Conservation (phyloP, 2,329 filamentous ascomycete genomes). For the Cryphonectria naterciae region DNA sequence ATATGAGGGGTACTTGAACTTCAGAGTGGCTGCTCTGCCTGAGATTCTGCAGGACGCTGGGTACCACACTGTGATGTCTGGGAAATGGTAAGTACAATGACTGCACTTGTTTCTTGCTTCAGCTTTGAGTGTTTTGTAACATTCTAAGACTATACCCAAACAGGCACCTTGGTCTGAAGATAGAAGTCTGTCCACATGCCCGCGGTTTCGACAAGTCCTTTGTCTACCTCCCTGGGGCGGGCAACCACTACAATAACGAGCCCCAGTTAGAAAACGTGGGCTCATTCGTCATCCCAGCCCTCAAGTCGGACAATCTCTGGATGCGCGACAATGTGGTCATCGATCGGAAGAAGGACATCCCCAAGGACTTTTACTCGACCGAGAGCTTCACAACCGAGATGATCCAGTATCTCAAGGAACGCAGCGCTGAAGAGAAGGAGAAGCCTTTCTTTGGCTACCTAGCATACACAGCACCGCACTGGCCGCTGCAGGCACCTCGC, state of each 20-base stretch:
- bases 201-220: conserved; percentile 65
- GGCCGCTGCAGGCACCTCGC: conserved; percentile 62
- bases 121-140: not conserved
- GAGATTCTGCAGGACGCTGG: conserved; percentile 38
- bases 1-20: conserved; percentile 40
- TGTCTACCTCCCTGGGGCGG: conserved; percentile 63
- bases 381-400: conserved; percentile 57
- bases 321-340: conserved; percentile 44
- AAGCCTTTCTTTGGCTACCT: conserved; percentile 63
- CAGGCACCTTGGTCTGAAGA: conserved; percentile 52
- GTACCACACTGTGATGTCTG: conserved; percentile 38
- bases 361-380: conserved; percentile 55
- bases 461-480: conserved; percentile 66
- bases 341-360: conserved; percentile 46
- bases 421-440: conserved; percentile 42
- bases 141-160: not conserved
- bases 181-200: conserved; percentile 57
- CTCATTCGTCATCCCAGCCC: conserved; percentile 39
- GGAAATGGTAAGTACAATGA: conserved; percentile 31
- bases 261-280: conserved; percentile 44
- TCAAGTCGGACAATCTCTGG: conserved; percentile 44
- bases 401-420: conserved; percentile 53
- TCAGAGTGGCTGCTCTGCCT: conserved; percentile 35
- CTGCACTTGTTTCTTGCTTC: not conserved
- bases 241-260: conserved; percentile 58